Evolutionary conservation across 2,329 filamentous ascomycete species (phyloP), one percentile per base, ranked within the genome.

Genomic region (Neonectria magnoliae): DNA sequence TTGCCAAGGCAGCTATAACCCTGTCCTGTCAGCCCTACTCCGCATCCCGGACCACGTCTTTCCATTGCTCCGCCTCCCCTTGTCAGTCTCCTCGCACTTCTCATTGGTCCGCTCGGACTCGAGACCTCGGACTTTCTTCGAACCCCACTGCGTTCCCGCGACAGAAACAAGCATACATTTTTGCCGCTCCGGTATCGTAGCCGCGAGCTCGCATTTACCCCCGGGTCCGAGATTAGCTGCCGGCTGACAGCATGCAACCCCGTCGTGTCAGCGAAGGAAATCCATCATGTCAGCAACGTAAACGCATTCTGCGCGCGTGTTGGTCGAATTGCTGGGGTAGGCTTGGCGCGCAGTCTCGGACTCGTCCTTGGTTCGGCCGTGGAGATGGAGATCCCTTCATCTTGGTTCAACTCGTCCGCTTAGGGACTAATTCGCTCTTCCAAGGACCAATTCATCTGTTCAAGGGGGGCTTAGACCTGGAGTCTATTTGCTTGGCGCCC

Each of bases 21-120:
- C 38, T 27, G 18, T 31, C 13, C 52, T 33, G 38, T 60, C 58
- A 61, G 58, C 58, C 58, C 36, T 61, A 61, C 22, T 48, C 16
- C 14, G 5, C 22, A 45, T 25, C 18, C 42, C 42, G 13, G 22
- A 4, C 42, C 22, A 10, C 25, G 14, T 45, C 53, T 31, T 20
- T 1, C 20, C 48, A 51, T 6, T 20, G 11, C 48, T 33, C 13
- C 48, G 45, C 48, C 47, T 27, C 45, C 45, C 44, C 20, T 25
- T 27, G 20, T 20, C 41, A 2, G 16, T 50, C 41, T 16, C 29
- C 31, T 38, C 52, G 10, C 36, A 41, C 33, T 20, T 41, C 25
- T 48, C n/a, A 72, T 73, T 73, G 68, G 71, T 11, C 42, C 27
- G 62, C 64, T 72, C 70, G 68, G 66, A 70, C 62, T 70, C 42